Base-by-base conservation (phyloP, 2,329 filamentous ascomycete genomes). In the Venturia carpophila region DNA sequence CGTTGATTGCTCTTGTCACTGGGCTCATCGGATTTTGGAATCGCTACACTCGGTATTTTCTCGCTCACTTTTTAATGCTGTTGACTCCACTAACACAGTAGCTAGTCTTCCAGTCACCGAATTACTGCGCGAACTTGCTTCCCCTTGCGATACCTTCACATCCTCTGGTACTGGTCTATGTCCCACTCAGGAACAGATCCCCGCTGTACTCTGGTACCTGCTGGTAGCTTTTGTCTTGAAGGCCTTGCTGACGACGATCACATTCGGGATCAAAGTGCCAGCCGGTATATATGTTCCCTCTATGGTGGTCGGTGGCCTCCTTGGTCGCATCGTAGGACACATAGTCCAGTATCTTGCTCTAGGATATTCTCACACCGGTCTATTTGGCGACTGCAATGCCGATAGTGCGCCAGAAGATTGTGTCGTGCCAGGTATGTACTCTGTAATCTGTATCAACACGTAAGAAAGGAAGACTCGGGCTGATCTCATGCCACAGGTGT, bases 281-380 rank as follows among this genome's bases (percentile, higher is more conserved):
- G 92, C 93, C 0, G 94, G 94, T 68, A 97, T 99, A 70, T 99
- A 99, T 71, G 92, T 99, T 1, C 94, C 94, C 3, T 97, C 93
- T 70, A 99, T 99, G 94, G 94, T 97, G 37, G 91, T 97, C 21
- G 94, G 94, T 68, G 94, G 94, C 71, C 79, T 99, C 21, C 87
- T 96, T 79, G 93, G 93, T 39, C 87, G 93, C 9, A 87, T 94
- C 56, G 84, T 96, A 15, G 94, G 94, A 1, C 94, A 97, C 74
- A 75, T 87, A 7, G 86, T 92, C 0, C 93, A 97, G 73, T 92
- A 89, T 76, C 76, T 90, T 63, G 91, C 93, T 6, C 80, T 95
- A 65, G 83, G 82, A 39, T 89, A 87, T 71, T 89, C 91, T 0
- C 77, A 86, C 64, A 88, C 87, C 72, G 79, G 84, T 17, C 76